These are phyloP conservation scores for Diaporthe sp. DNA, from an alignment of 2,329 filamentous ascomycete genomes.

Conservation along the genomic window DNA sequence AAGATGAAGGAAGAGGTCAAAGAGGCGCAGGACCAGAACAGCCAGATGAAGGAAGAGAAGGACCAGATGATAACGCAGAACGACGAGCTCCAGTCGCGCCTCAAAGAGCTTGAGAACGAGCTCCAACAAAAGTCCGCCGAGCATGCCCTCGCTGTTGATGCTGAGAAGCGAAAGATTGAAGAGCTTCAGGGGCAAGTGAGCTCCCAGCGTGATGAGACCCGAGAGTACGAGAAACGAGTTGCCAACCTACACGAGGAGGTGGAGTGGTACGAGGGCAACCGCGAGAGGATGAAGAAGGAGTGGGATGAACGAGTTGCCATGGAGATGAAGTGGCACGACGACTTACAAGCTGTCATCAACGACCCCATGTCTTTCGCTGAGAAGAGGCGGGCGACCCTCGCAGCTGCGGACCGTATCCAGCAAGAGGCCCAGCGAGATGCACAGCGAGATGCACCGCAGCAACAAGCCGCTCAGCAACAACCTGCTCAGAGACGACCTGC, in stretches of 20 bases:
- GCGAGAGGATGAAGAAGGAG: neutral
- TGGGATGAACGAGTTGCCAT: neutral
- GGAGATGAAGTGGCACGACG: neutral
- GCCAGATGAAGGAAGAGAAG: neutral
- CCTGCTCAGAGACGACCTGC: neutral
- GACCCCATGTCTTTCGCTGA: neutral
- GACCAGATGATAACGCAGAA: neutral
- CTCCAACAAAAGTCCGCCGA: too few relatives aligned
- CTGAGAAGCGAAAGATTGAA: neutral
- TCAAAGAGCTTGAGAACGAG: neutral
- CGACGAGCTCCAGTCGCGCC: neutral
- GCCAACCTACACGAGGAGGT: neutral
- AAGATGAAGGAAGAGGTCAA: too few relatives aligned
- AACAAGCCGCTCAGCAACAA: too few relatives aligned
- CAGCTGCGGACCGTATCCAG: neutral
- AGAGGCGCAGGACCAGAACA: neutral
- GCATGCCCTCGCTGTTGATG: neutral
- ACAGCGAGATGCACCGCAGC: neutral
- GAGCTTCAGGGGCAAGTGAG: neutral
- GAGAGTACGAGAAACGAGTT: neutral
- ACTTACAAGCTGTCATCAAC: neutral
- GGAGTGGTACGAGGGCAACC: neutral
- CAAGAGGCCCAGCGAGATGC: neutral
- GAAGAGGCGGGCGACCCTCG: neutral
- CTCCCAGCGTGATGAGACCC: neutral